phyloP scores from a whole-genome alignment of 805 yeast species.

The Teunomyces lycoperdinae region DNA sequence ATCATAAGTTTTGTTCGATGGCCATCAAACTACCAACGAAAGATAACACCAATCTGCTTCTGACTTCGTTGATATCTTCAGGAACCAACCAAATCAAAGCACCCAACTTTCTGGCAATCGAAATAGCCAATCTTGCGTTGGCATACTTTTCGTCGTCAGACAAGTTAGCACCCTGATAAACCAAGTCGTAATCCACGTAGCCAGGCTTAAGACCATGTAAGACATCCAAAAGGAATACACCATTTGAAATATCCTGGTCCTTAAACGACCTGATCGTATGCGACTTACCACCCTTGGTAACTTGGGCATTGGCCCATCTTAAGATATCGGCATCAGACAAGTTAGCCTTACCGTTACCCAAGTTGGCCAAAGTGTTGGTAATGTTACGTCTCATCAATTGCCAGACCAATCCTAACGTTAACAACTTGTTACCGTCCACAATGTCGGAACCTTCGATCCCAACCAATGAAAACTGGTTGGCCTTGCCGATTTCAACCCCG shows the following conservation, averaged over 20 bases:
- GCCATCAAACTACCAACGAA: constrained; percentile 94
- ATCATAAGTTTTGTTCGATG: constrained; percentile 24
- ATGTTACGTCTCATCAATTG: constrained; percentile 98
- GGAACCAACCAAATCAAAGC: constrained; percentile 99
- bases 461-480: constrained; percentile 86
- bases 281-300: constrained; percentile 77
- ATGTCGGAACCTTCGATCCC: constrained; percentile 99
- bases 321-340: constrained; percentile 82
- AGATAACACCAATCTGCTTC: constrained; percentile 88
- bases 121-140: constrained; percentile 94
- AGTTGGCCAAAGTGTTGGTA: constrained; percentile 70
- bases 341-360: constrained; percentile 62
- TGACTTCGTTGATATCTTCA: constrained; percentile 96
- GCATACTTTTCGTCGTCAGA: constrained; percentile 83
- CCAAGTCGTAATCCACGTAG: constrained; percentile 93
- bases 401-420: constrained; percentile 94
- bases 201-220: constrained; percentile 95
- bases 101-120: constrained; percentile 96
- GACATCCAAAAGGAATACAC: constrained; percentile 83
- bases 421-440: constrained; percentile 84
- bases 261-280: constrained; percentile 77
- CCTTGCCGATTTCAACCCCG: constrained; percentile 95
- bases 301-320: constrained; percentile 91
- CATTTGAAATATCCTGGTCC: constrained; percentile 73
- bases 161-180: constrained; percentile 63